Evolutionary conservation across 2,329 filamentous ascomycete species (phyloP), one percentile per base, ranked within the genome.

Genomic region (Coniochaeta prunicola): DNA sequence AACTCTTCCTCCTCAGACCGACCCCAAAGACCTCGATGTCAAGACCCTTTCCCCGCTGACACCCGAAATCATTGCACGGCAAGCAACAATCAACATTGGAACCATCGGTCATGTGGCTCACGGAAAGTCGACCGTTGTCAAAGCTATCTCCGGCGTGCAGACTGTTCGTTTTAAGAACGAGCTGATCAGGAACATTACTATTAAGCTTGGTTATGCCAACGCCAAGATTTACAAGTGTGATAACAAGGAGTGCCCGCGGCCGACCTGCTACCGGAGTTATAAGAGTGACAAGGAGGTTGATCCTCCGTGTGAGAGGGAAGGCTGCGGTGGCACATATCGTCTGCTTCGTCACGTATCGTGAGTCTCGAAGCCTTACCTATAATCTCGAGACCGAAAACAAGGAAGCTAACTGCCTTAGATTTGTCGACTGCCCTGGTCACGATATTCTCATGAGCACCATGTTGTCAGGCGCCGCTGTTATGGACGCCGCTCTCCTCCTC

Each of bases 361-460:
- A 83, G 90, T 84, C 26, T 15, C 13, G 13, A 38, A 38, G 36
- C 36, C 36, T 4, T 24, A 45, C 21, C 33, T 15, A 8, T 34
- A 56, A 55, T 15, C 8, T 34, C 40, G 26, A 31, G 15, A 13
- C 36, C 17, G 38, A 19, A 8, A 15, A 10, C 8, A 33, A 3
- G 33, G 9, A 53, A 63, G 33, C 69, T 73, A 59, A 74, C 60
- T 28, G 31, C 12, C 67, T 57, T 65, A 93, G 91, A 17, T 99
- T 97, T 74, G 94, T 97, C 67, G 94, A 97, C 77, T 97, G 94
- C 82, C 94, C 94, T 59, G 94, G 94, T 76, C 94, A 99, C 90
- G 94, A 99, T 79, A 99, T 99, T 92, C 92, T 99, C 75, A 99
- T 99, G 94, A 97, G 93, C 78, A 99, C 94, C 69, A 99, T 99